These are phyloP conservation scores for Rutstroemia sydowiana DNA, from an alignment of 2,329 filamentous ascomycete genomes.

Conservation along the genomic window DNA sequence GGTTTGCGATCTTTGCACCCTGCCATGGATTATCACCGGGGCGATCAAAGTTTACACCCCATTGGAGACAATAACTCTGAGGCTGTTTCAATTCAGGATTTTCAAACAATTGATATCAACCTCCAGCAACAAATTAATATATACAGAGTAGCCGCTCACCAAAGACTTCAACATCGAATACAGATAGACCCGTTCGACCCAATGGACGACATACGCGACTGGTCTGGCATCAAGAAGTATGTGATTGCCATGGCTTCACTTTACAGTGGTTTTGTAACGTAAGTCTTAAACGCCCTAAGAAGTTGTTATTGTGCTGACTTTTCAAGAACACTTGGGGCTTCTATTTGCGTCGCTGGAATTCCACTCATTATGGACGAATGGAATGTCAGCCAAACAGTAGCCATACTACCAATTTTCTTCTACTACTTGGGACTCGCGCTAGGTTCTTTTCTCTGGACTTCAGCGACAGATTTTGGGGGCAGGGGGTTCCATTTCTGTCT, in stretches of 20 bases:
- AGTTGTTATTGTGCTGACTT: background rate
- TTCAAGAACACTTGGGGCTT: conserved; percentile 8
- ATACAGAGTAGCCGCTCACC: background rate
- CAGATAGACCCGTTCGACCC: background rate
- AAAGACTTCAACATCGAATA: too few relatives aligned
- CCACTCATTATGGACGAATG: conserved; percentile 4
- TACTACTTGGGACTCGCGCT: conserved; percentile 12
- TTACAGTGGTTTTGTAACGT: conserved; percentile 5
- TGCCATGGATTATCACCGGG: too few relatives aligned
- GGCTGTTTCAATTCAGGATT: too few relatives aligned
- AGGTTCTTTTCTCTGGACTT: conserved; percentile 9
- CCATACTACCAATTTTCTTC: conserved; percentile 10
- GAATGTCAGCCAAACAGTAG: conserved; percentile 1
- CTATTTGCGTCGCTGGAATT: conserved; percentile 10
- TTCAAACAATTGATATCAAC: too few relatives aligned
- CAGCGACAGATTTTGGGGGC: conserved; percentile 11
- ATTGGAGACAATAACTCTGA: too few relatives aligned
- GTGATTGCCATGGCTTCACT: background rate
- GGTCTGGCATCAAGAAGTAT: background rate
- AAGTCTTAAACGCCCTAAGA: background rate
- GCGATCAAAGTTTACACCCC: too few relatives aligned
- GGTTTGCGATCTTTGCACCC: too few relatives aligned
- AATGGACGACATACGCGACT: background rate
- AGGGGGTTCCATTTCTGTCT: conserved; percentile 7
- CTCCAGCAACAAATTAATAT: too few relatives aligned